Evolutionary conservation across 306 rosid genomes (phyloP).

Genomic region (Lathyrus oleraceus): DNA sequence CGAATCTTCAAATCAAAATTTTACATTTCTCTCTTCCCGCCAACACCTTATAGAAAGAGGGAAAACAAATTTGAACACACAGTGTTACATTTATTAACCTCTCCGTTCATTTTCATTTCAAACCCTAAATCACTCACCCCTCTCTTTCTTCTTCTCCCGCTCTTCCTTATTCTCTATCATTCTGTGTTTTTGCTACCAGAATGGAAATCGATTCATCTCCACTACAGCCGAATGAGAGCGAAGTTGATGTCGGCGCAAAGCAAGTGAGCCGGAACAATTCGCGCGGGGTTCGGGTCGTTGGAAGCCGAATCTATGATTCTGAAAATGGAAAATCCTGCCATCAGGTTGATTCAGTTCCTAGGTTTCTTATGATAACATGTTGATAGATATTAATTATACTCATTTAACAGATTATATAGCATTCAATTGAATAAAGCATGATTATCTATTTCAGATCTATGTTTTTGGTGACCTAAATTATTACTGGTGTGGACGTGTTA

Average conservation of each 20-base stretch:
- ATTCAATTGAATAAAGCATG: too few relatives aligned
- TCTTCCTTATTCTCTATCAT: too few relatives aligned
- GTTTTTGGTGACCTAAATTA: not conserved
- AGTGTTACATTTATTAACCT: too few relatives aligned
- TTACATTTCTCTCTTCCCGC: too few relatives aligned
- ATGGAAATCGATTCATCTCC: not conserved
- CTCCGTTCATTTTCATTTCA: too few relatives aligned
- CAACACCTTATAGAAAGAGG: too few relatives aligned
- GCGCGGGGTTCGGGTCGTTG: constrained; percentile 48
- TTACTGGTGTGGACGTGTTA: not conserved
- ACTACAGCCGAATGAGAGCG: not conserved
- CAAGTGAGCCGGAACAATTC: constrained; percentile 39
- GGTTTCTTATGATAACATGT: not conserved
- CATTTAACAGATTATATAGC: too few relatives aligned
- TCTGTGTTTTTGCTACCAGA: not conserved
- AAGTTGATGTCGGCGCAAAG: not conserved
- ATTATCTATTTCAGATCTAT: not conserved
- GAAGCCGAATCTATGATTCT: constrained; percentile 58
- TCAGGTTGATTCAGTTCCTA: constrained; percentile 44
- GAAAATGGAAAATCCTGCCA: constrained; percentile 62
- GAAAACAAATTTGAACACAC: too few relatives aligned
- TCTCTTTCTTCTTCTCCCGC: too few relatives aligned
- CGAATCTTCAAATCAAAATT: too few relatives aligned
- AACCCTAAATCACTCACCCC: too few relatives aligned
- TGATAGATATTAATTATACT: not conserved